A percentile compares a stretch with the other conserved stretches of the same genome.
phyloP scores from a whole-genome alignment of 495 filamentous ascomycete species.

The Tuber borchii region DNA sequence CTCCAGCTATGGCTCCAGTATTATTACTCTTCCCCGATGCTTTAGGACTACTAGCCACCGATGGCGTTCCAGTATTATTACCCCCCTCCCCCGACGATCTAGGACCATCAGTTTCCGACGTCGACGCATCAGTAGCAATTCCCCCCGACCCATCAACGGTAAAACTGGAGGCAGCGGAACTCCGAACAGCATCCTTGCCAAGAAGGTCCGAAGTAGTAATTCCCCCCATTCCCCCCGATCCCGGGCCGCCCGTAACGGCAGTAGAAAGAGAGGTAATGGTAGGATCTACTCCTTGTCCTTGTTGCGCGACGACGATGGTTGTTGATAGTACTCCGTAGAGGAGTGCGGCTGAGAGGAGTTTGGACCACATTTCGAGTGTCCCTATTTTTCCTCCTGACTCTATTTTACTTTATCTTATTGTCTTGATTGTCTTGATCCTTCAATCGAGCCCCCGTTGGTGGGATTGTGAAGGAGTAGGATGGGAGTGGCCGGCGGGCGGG shows the following conservation, averaged over 20 bases:
- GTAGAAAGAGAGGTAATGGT: too few species aligned
- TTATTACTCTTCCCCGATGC: background rate
- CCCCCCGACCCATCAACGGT: too few species aligned
- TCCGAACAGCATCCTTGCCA: too few species aligned
- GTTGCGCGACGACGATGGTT: background rate
- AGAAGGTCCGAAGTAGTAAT: too few species aligned
- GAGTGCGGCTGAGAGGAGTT: background rate
- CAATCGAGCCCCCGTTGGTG: background rate
- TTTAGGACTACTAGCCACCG: too few species aligned
- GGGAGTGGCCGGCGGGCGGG: background rate
- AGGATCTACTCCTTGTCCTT: too few species aligned
- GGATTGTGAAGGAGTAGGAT: background rate
- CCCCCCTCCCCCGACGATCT: too few species aligned
- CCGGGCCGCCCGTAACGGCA: too few species aligned
- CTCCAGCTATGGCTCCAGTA: slow-evolving; percentile 31
- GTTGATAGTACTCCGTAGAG: background rate
- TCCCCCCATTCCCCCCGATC: too few species aligned
- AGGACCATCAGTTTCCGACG: background rate
- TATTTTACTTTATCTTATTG: background rate
- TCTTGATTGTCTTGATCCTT: background rate
- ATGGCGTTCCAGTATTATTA: too few species aligned
- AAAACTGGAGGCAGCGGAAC: background rate
- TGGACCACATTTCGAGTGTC: background rate
- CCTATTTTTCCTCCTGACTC: background rate
- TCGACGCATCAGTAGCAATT: too few species aligned